Percentiles rank a stretch among this genome's conserved stretches.
These are phyloP conservation scores for Wickerhamomyces kurtzmanii DNA, from an alignment of 805 yeast species.

Conservation along the genomic window DNA sequence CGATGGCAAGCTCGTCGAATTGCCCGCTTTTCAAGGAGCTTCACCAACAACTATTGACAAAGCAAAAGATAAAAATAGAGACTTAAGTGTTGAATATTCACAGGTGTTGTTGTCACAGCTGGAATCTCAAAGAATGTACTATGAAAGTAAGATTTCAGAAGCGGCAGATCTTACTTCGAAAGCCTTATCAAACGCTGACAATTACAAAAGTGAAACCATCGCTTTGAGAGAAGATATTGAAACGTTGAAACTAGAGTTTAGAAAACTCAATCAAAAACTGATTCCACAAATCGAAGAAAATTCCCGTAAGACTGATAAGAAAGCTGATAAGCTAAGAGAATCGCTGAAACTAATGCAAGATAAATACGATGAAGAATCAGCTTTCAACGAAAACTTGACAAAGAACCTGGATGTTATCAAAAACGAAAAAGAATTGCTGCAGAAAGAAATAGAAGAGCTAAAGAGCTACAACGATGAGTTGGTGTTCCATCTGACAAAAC, in stretches of 20 bases:
- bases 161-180: constrained; percentile 19
- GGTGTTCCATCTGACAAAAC: constrained; percentile 72
- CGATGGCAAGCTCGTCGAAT: constrained; percentile 85
- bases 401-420: constrained; percentile 27
- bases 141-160: constrained; percentile 41
- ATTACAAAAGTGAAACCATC: constrained; percentile 12
- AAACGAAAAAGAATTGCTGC: constrained; percentile 21
- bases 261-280: constrained; percentile 8
- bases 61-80: constrained; percentile 33
- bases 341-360: constrained; percentile 19
- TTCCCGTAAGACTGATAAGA: constrained; percentile 4
- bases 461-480: constrained; percentile 62
- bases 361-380: constrained; percentile 36
- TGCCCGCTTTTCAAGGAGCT: constrained; percentile 18
- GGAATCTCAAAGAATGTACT: constrained; percentile 79
- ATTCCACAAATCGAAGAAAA: constrained; percentile 1
- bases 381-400: constrained; percentile 29
- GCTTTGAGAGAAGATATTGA: constrained; percentile 11
- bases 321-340: constrained; percentile 9
- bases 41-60: constrained; percentile 4
- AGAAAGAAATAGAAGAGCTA: constrained; percentile 34
- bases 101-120: constrained; percentile 69
- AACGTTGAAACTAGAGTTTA: constrained; percentile 8
- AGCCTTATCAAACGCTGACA: no score
- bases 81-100: constrained; percentile 72